These are phyloP conservation scores for Penicillium sp. DNA, from an alignment of 2,329 filamentous ascomycete genomes.

Conservation along the genomic window DNA sequence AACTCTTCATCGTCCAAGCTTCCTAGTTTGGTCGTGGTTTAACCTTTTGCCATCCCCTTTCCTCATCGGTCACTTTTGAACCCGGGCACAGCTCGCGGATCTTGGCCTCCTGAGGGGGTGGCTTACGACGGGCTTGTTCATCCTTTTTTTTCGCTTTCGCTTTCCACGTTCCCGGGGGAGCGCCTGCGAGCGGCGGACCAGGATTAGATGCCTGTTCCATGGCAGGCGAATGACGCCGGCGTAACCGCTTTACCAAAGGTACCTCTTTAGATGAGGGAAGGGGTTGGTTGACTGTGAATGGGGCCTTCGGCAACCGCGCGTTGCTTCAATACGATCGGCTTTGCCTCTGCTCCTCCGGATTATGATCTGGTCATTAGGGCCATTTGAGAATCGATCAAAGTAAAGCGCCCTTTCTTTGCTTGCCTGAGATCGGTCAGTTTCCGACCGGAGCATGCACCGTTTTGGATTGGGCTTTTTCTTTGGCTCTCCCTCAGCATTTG, in stretches of 20 bases:
- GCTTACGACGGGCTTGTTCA: not conserved
- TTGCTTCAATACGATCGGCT: constrained; percentile 1
- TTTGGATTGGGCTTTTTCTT: not conserved
- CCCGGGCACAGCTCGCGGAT: not conserved
- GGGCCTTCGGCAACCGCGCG: constrained; percentile 12
- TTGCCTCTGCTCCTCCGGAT: not conserved
- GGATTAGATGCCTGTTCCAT: constrained; percentile 8
- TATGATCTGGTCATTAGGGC: constrained; percentile 1
- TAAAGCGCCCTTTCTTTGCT: not conserved
- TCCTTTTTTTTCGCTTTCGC: not conserved
- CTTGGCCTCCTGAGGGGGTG: constrained; percentile 2
- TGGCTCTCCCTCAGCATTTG: not conserved
- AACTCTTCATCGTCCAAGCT: not conserved
- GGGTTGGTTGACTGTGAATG: not conserved
- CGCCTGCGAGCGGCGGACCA: not conserved
- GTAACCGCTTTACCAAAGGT: not conserved
- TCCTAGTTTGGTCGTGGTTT: not conserved
- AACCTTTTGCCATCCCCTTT: not conserved
- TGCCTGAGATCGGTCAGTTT: not conserved
- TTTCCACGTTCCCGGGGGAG: not conserved
- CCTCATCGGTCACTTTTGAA: not conserved
- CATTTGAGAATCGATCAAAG: not conserved
- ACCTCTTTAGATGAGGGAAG: not conserved
- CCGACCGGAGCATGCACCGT: not conserved
- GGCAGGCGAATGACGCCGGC: constrained; percentile 8